A percentile compares a stretch with the other conserved stretches of the same genome.
These are phyloP conservation scores for Acer negundo DNA, from an alignment of 345 rosid species.

Conservation along the genomic window DNA sequence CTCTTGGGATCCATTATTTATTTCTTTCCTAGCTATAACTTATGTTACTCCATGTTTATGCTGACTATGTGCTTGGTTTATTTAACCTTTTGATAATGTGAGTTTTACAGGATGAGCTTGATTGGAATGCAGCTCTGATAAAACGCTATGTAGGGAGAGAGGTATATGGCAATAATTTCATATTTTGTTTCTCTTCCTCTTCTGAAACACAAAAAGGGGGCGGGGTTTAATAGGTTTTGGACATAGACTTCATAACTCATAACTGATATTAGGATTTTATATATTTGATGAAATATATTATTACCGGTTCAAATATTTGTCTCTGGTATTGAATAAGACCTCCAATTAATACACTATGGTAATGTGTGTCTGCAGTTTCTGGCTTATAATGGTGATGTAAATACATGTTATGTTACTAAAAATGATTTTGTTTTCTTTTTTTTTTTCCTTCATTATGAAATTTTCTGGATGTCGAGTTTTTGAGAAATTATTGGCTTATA, in stretches of 20 bases:
- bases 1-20: neutral
- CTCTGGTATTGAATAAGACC: neutral
- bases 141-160: conserved; percentile 81
- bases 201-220: neutral
- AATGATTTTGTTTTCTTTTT: neutral
- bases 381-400: neutral
- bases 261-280: neutral
- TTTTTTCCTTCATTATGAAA: neutral
- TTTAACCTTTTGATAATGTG: conserved; percentile 17
- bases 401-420: neutral
- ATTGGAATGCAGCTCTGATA: conserved; percentile 70
- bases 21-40: neutral
- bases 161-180: conserved; percentile 36
- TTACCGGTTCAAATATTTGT: neutral
- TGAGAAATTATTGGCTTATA: neutral
- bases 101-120: conserved; percentile 76
- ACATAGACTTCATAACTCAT: neutral
- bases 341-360: neutral
- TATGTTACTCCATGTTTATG: neutral
- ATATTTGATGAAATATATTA: neutral
- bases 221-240: neutral
- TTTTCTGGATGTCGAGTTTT: neutral
- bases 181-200: neutral
- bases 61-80: neutral
- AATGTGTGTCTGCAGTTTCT: neutral